Evolutionary conservation across 2,329 filamentous ascomycete genomes (phyloP).

Genomic region (Trichophyton rubrum): DNA sequence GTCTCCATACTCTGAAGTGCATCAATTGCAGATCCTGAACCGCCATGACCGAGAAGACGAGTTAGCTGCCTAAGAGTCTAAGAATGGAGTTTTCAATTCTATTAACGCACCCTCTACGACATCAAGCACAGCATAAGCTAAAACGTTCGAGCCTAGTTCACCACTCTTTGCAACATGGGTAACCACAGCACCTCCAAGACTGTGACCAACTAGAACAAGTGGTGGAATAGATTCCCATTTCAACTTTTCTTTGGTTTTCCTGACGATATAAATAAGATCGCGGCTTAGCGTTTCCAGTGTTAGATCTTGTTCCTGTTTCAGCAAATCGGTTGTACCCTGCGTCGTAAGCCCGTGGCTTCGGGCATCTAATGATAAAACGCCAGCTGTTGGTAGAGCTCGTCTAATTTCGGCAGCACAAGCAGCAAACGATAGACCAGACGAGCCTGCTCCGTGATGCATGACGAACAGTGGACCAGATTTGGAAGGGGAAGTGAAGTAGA

Average conservation of each 20-base stretch:
- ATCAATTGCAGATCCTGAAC: slow-evolving; percentile 70
- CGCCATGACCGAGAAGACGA: neutral
- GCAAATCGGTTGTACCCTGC: slow-evolving; percentile 16
- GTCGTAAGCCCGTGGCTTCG: slow-evolving; percentile 68
- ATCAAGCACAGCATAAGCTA: slow-evolving; percentile 84
- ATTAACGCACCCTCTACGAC: slow-evolving; percentile 60
- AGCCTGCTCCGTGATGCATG: slow-evolving; percentile 88
- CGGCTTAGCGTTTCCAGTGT: slow-evolving; percentile 57
- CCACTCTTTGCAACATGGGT: slow-evolving; percentile 65
- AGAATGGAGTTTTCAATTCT: neutral
- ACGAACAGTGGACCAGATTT: slow-evolving; percentile 72
- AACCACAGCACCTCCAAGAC: slow-evolving; percentile 80
- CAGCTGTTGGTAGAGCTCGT: slow-evolving; percentile 63
- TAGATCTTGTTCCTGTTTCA: slow-evolving; percentile 46
- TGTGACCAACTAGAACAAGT: slow-evolving; percentile 77
- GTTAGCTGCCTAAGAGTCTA: neutral
- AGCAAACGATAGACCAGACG: slow-evolving; percentile 85
- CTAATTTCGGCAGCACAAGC: slow-evolving; percentile 65
- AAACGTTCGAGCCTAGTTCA: slow-evolving; percentile 51
- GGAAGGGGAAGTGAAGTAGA: slow-evolving; percentile 69
- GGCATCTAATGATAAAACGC: slow-evolving; percentile 74
- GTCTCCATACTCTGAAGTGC: slow-evolving; percentile 88
- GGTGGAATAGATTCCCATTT: slow-evolving; percentile 62
- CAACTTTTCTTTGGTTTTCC: slow-evolving; percentile 54
- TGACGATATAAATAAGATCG: slow-evolving; percentile 60